These are phyloP conservation scores for Tolypocladium amazonense DNA, from an alignment of 2,329 filamentous ascomycete species.

Conservation along the genomic window DNA sequence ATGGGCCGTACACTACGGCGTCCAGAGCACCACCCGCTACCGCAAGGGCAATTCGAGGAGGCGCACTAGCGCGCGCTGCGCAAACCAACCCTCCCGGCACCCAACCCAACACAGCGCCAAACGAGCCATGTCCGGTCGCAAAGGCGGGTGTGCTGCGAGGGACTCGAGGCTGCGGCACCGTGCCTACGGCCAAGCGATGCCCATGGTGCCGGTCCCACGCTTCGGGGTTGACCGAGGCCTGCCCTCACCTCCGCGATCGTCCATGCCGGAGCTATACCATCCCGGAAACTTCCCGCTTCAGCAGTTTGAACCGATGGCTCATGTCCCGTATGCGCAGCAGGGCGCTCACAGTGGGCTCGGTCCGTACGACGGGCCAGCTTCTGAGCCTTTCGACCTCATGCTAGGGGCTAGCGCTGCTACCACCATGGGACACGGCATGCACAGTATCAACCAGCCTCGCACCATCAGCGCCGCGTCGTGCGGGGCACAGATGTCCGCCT, in stretches of 20 bases:
- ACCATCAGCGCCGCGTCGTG: not conserved
- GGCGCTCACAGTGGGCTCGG: not conserved
- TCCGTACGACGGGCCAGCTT: not conserved
- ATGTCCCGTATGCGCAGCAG: not conserved
- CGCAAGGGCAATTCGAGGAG: conserved; percentile 38
- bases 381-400: conserved; percentile 5
- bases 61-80: conserved; percentile 7
- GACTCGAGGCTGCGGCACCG: conserved; percentile 13
- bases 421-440: conserved; percentile 3
- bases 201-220: conserved; percentile 2
- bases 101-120: conserved; percentile 15
- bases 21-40: conserved; percentile 79
- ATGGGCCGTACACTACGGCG: conserved; percentile 57
- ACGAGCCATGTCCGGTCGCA: conserved; percentile 20
- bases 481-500: conserved; percentile 2
- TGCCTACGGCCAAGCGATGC: conserved; percentile 8
- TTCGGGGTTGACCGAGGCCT: conserved; percentile 2
- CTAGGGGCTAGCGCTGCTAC: conserved; percentile 1
- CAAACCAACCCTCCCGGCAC: conserved; percentile 8
- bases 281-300: conserved; percentile 11
- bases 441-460: conserved; percentile 1
- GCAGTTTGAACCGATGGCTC: conserved; percentile 7
- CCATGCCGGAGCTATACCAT: conserved; percentile 11
- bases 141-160: conserved; percentile 21
- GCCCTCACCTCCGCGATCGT: conserved; percentile 8